Conservation (phyloP, 2,329 filamentous ascomycete species). For the Aspergillus felis region DNA sequence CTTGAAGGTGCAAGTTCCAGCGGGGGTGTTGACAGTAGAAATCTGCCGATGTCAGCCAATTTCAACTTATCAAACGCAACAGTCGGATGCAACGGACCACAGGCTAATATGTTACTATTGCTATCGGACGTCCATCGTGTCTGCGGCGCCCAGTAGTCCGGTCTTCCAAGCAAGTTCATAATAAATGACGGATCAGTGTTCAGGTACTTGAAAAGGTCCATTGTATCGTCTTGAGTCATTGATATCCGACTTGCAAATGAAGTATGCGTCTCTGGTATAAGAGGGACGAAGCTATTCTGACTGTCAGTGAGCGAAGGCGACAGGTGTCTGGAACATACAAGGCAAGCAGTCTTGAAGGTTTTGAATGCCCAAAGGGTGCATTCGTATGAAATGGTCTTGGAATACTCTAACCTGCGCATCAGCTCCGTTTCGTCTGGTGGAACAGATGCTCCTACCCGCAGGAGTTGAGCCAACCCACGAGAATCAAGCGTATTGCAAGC, state of each 20-base stretch:
- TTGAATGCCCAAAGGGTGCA: background rate
- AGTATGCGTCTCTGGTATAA: constrained; percentile 10
- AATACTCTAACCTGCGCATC: background rate
- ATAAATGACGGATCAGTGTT: constrained; percentile 9
- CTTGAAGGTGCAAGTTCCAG: constrained; percentile 14
- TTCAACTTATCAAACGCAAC: too few species aligned
- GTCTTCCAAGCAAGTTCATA: constrained; percentile 10
- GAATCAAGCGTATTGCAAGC: background rate
- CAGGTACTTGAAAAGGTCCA: constrained; percentile 1
- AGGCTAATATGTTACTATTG: constrained; percentile 5
- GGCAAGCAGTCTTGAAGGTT: constrained; percentile 4
- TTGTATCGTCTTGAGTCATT: constrained; percentile 6
- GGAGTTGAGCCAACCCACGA: background rate
- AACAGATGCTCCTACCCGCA: background rate
- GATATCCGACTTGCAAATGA: constrained; percentile 8
- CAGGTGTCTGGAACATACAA: constrained; percentile 2
- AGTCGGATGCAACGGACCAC: constrained; percentile 2
- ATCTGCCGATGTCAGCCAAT: background rate
- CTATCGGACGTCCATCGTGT: constrained; percentile 10
- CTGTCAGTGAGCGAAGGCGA: background rate
- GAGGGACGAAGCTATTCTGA: constrained; percentile 7
- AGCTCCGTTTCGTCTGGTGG: background rate
- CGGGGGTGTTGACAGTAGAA: constrained; percentile 15
- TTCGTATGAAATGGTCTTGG: background rate
- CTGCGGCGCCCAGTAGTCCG: constrained; percentile 15